Base-by-base conservation (phyloP, 305 asterid species). In the Plantago rigida region DNA sequence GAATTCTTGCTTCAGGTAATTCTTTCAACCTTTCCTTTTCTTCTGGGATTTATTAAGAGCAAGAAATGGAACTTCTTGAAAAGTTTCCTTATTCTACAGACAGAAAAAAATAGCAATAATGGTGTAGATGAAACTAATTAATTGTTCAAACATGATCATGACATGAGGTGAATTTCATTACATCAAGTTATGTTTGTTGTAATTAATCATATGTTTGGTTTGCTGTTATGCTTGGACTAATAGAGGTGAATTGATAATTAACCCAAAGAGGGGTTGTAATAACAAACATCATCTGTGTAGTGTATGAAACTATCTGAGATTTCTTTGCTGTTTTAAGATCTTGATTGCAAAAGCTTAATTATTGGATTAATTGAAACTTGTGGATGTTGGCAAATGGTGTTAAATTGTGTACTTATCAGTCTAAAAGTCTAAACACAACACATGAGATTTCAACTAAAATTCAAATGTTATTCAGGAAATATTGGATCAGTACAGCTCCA, bases 1-100 rank as follows among this genome's bases (percentile, higher is more conserved):
- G 67, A 76, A 70, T 75, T 74, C 71, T 68, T 78, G 73, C 80
- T 81, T 57, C 74, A 76, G 84, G 87, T 78, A 54, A 14, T 31
- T 31, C n/a, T 50, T 51, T 22, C 26, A 22, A 22, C 26, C 19
- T 17, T 17, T 17, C 19, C 19, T 17, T 17, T 17, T 17, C 19
- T 17, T 17, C 19, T 17, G 19, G 19, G 19, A 17, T 17, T 17
- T 17, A 17, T 17, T 17, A 17, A 17, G 19, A 17, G 19, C 19
- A 17, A 17, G 19, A 17, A 17, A 17, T 17, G 19, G 19, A 17
- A 17, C 19, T 17, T 17, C 19, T 17, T 17, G 19, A 17, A 17
- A 17, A 17, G 19, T 17, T 17, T 17, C 19, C 19, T 17, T 17
- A 17, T 17, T 17, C 19, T 17, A 17, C 19, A 17, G 19, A 17